Percentiles rank a stretch among this genome's conserved stretches.
Conservation (phyloP, 2,329 filamentous ascomycete species). For the Colletotrichum liaoningense region DNA sequence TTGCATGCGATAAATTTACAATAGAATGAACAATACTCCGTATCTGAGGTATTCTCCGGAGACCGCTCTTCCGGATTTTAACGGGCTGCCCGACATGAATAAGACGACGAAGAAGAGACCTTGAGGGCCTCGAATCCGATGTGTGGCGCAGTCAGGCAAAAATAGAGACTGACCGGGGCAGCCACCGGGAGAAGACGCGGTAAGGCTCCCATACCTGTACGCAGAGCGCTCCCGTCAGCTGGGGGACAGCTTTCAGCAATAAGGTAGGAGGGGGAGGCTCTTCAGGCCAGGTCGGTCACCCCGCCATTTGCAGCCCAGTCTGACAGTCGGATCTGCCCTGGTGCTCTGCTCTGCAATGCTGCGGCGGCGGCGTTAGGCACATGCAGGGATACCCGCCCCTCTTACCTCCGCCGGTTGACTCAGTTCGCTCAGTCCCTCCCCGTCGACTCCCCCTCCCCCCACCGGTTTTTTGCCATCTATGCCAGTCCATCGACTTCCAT, state of each 20-base stretch:
- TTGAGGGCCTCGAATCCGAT: not conserved
- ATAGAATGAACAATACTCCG: not conserved
- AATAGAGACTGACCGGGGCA: not conserved
- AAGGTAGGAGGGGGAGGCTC: not conserved
- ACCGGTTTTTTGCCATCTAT: constrained; percentile 39
- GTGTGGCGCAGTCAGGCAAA: constrained; percentile 26
- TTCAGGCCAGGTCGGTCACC: not conserved
- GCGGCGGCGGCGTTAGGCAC: constrained; percentile 13
- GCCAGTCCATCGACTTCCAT: constrained; percentile 43
- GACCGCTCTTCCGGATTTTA: constrained; percentile 27
- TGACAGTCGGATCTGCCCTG: not conserved
- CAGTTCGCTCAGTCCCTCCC: constrained; percentile 16
- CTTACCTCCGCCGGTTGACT: constrained; percentile 46
- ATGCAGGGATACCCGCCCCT: constrained; percentile 33
- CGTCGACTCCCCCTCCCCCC: constrained; percentile 3
- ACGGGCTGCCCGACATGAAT: not conserved
- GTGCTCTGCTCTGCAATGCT: not conserved
- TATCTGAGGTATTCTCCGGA: not conserved
- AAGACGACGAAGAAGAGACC: not conserved
- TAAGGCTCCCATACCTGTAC: too few relatives aligned
- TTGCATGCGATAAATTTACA: not conserved
- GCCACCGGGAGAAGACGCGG: not conserved
- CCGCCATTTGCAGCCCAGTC: not conserved
- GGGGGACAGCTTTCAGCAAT: not conserved
- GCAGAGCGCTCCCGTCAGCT: not conserved